Percentiles rank a stretch among this genome's conserved stretches.
These are phyloP conservation scores for Tephrocybe rancida DNA, from an alignment of 768 basidiomycete species.

Conservation along the genomic window DNA sequence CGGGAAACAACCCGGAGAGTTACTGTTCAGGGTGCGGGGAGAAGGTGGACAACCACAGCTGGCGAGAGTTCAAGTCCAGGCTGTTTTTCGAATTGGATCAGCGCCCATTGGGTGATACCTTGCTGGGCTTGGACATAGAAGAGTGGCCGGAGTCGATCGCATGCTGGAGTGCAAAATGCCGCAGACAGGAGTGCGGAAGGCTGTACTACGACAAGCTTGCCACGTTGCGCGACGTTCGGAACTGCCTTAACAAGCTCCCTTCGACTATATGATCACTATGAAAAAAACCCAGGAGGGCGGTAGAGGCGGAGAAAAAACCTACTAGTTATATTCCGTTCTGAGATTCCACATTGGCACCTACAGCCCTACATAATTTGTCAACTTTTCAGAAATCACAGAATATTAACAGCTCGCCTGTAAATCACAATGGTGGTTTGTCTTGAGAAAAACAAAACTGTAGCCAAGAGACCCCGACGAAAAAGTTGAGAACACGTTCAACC, in stretches of 20 bases:
- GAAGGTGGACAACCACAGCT: slow-evolving; percentile 35
- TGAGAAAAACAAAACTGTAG: no score
- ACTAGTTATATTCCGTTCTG: no score
- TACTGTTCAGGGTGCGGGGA: slow-evolving; percentile 35
- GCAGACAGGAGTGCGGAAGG: slow-evolving; percentile 28
- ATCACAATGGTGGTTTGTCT: no score
- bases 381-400: no score
- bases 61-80: slow-evolving; percentile 41
- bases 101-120: slow-evolving; percentile 38
- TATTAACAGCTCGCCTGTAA: no score
- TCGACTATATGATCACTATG: slow-evolving; percentile 11
- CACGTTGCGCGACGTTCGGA: slow-evolving; percentile 33
- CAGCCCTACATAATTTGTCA: no score
- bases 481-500: no score
- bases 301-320: no score
- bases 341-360: no score
- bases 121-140: slow-evolving; percentile 40
- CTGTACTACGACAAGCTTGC: slow-evolving; percentile 36
- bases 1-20: slow-evolving; percentile 34
- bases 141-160: slow-evolving; percentile 43
- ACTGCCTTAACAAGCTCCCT: slow-evolving; percentile 31
- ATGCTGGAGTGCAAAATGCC: slow-evolving; percentile 41
- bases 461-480: no score
- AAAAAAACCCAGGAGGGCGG: no score
- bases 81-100: slow-evolving; percentile 42